These are phyloP conservation scores for Leccinum subtestaceum DNA, from an alignment of 768 basidiomycete genomes.

Conservation along the genomic window DNA sequence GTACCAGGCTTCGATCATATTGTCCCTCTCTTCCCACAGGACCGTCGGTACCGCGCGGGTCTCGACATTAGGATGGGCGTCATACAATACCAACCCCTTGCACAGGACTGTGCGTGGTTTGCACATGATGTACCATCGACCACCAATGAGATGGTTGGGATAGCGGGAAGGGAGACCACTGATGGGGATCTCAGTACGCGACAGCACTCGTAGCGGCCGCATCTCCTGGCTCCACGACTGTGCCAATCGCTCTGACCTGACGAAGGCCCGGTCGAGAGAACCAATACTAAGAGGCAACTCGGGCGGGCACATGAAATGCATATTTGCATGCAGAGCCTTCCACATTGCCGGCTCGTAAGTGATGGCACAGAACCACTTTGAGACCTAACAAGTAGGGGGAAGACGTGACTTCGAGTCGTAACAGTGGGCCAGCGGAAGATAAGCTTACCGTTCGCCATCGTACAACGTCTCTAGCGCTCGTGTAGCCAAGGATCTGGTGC, in stretches of 20 bases:
- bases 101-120: not conserved
- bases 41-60: not conserved
- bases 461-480: not conserved
- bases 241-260: not conserved
- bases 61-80: not conserved
- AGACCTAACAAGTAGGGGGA: not conserved
- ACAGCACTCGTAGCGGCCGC: not conserved
- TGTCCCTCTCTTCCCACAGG: not conserved
- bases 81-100: not conserved
- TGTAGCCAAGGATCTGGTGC: not conserved
- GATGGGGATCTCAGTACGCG: not conserved
- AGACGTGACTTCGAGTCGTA: not conserved
- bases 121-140: not conserved
- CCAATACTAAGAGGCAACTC: not conserved
- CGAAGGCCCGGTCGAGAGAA: not conserved
- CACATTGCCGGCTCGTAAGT: too few relatives aligned
- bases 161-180: not conserved
- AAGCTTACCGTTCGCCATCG: not conserved
- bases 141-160: not conserved
- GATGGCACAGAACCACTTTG: not conserved
- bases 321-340: too few relatives aligned
- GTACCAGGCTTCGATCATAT: not conserved
- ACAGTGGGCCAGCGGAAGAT: not conserved
- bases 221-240: not conserved
- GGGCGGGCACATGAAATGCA: too few relatives aligned